Evolutionary conservation across 1,284 basidiomycete species (phyloP), one percentile per base, ranked within the genome.

Genomic region (Inonotus obliquus): DNA sequence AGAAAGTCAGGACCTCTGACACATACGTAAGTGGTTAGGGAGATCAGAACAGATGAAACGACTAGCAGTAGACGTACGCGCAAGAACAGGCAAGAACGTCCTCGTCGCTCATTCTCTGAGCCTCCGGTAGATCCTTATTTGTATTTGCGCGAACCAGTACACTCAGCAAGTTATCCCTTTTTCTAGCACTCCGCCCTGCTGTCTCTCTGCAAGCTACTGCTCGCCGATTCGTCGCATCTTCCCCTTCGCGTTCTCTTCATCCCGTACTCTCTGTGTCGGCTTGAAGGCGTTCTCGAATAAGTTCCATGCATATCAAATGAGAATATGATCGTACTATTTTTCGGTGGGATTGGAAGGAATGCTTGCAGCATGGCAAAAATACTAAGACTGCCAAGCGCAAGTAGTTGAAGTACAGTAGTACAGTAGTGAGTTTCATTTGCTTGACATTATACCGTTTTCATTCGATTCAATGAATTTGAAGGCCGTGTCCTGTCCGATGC

Each of bases 1-100:
- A 72, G 65, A 82, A 79, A 0, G 79, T 82, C 1, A 77, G 77
- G 60, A 83, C 78, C 70, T 83, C 63, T 61, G 63, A 21, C 21
- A 17, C 54, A 3, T 25, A n/a, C 4, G 38, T 6, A 39, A 13
- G 38, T 47, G 14, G 9, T 57, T n/a, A 35, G 9, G 38, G 27
- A 23, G 29, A 11, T 14, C 4, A 47, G n/a, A 29, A 23, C n/a
- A 38, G 9, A 49, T 2, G 70, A 80, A 48, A 48, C 2, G 10
- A n/a, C n/a, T n/a, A 10, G n/a, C 4, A 39, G 38, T 10, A 39
- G n/a, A 39, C 38, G 38, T 5, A 77, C 84, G 82, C 13, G n/a
- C n/a, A n/a, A n/a, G n/a, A n/a, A n/a, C n/a, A n/a, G n/a, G 80
- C 79, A n/a, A 81, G 66, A 1, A 85, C 78, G 64, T 87, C 84